Conservation (phyloP, 176 grass and related monocot genomes). For the Eragrostis nindensis region DNA sequence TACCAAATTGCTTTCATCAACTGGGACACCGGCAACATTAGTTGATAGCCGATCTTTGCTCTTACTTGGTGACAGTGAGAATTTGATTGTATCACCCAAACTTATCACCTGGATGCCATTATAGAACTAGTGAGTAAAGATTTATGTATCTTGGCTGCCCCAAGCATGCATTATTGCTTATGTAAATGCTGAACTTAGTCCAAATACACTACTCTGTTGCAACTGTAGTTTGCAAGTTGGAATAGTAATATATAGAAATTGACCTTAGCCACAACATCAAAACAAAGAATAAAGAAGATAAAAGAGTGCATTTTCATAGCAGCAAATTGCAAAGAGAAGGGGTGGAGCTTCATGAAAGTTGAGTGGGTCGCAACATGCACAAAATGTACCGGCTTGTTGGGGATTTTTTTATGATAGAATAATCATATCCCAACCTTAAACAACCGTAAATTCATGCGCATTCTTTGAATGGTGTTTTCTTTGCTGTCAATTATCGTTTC, state of each 20-base stretch:
- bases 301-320: neutral
- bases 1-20: slow-evolving; percentile 97
- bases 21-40: slow-evolving; percentile 85
- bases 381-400: neutral
- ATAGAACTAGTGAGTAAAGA: slow-evolving; percentile 12
- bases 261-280: neutral
- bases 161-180: slow-evolving; percentile 14
- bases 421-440: neutral
- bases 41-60: slow-evolving; percentile 87
- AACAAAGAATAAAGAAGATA: neutral
- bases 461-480: neutral
- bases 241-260: neutral
- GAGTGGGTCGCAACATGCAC: neutral
- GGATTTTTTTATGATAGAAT: neutral
- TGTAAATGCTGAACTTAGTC: neutral
- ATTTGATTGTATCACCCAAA: slow-evolving; percentile 98
- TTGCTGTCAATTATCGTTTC: neutral
- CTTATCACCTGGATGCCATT: slow-evolving; percentile 75
- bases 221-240: neutral
- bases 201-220: neutral
- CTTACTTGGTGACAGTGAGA: slow-evolving; percentile 93
- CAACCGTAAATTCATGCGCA: neutral
- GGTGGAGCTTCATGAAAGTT: neutral
- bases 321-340: slow-evolving; percentile 14
- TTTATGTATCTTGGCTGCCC: neutral